Percentiles rank a stretch among this genome's conserved stretches.
Evolutionary conservation across 495 filamentous ascomycete genomes (phyloP).

Genomic region (Xylaria nigripes): DNA sequence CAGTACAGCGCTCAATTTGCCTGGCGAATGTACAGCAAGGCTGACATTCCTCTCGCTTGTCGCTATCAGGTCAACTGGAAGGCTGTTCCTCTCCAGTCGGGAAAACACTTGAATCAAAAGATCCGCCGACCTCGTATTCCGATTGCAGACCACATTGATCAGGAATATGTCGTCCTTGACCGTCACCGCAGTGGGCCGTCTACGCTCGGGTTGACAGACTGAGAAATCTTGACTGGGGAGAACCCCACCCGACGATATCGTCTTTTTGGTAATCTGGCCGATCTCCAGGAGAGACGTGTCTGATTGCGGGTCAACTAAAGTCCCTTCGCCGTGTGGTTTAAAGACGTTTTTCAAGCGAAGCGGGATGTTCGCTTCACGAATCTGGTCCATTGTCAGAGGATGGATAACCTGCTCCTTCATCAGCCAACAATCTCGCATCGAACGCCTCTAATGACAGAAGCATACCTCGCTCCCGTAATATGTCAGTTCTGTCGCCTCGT

Average conservation of each 20-base stretch:
- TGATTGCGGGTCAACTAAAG: slow-evolving; percentile 28
- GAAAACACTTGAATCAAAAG: slow-evolving; percentile 32
- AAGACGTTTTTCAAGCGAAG: slow-evolving; percentile 36
- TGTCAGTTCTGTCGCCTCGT: slow-evolving; percentile 47
- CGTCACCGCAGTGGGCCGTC: slow-evolving; percentile 32
- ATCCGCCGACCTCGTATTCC: slow-evolving; percentile 30
- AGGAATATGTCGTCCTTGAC: slow-evolving; percentile 33
- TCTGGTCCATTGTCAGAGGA: slow-evolving; percentile 38
- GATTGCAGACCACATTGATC: slow-evolving; percentile 32
- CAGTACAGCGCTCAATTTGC: slow-evolving; percentile 16
- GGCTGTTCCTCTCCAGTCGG: slow-evolving; percentile 27
- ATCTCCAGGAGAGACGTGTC: slow-evolving; percentile 1
- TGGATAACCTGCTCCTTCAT: slow-evolving; percentile 30
- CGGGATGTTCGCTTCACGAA: slow-evolving; percentile 30
- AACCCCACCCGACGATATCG: slow-evolving; percentile 18
- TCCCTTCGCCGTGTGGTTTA: slow-evolving; percentile 31
- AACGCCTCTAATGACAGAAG: neutral
- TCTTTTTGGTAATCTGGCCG: slow-evolving; percentile 2
- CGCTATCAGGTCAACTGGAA: slow-evolving; percentile 31
- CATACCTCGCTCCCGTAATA: slow-evolving; percentile 45
- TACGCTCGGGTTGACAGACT: slow-evolving; percentile 25
- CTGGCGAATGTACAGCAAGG: slow-evolving; percentile 28
- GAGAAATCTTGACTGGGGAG: slow-evolving; percentile 33
- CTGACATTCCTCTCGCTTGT: slow-evolving; percentile 34
- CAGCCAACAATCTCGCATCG: slow-evolving; percentile 1